Conservation (phyloP, 2,329 filamentous ascomycete genomes). For the Neonectria magnoliae region DNA sequence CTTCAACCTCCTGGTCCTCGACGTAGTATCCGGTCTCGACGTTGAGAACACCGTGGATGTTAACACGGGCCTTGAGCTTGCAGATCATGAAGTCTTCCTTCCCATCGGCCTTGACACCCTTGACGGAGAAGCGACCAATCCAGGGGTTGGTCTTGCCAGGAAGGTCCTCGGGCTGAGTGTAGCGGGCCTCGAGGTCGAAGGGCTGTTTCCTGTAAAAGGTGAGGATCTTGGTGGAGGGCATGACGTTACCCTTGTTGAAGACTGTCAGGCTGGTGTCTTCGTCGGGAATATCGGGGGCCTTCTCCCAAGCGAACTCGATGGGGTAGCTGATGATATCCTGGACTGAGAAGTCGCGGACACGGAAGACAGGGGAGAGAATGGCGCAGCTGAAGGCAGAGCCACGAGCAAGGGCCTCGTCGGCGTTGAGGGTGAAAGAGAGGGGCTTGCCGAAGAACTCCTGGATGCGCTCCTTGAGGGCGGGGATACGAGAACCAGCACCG, state of each 20-base stretch:
- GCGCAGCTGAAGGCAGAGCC: constrained; percentile 98
- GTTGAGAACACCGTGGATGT: constrained; percentile 95
- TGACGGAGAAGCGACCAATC: constrained; percentile 98
- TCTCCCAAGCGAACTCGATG: constrained; percentile 99
- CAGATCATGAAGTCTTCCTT: constrained; percentile 99
- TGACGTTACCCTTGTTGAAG: constrained; percentile 95
- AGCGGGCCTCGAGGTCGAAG: constrained; percentile 95
- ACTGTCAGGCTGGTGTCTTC: constrained; percentile 97
- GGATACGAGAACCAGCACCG: constrained; percentile 93
- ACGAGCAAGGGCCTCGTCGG: constrained; percentile 95
- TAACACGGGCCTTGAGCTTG: constrained; percentile 97
- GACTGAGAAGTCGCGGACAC: constrained; percentile 96
- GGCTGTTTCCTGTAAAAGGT: constrained; percentile 99
- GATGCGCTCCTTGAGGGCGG: constrained; percentile 89
- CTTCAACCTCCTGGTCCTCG: constrained; percentile 96
- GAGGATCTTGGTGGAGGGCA: constrained; percentile 98
- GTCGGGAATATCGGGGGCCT: constrained; percentile 96
- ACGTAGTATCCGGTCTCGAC: constrained; percentile 98
- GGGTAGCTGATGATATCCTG: constrained; percentile 99
- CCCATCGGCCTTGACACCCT: constrained; percentile 92
- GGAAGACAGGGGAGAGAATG: constrained; percentile 96
- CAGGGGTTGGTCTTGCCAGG: constrained; percentile 92
- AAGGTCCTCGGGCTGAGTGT: constrained; percentile 85
- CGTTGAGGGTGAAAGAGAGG: constrained; percentile 96
- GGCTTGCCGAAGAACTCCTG: constrained; percentile 90